These are phyloP conservation scores for Porcisia hertigi DNA, from an alignment of 208 protist species.

Conservation along the genomic window DNA sequence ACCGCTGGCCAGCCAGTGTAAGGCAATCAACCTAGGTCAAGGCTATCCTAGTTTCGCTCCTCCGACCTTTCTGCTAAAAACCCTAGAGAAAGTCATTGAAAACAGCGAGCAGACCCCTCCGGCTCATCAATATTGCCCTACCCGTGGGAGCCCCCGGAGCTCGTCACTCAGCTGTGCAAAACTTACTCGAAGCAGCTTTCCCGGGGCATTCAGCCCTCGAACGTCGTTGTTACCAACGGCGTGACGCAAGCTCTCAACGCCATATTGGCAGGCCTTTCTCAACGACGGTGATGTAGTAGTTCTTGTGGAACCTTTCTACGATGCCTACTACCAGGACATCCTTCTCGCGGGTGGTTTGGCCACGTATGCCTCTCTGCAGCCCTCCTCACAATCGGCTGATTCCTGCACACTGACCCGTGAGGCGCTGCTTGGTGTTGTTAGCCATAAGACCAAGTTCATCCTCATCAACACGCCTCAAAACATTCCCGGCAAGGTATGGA, in stretches of 20 bases:
- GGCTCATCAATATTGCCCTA: constrained; percentile 85
- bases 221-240: constrained; percentile 82
- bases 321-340: constrained; percentile 80
- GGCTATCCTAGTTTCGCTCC: constrained; percentile 89
- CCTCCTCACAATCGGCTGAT: constrained; percentile 36
- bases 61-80: constrained; percentile 70
- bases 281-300: constrained; percentile 93
- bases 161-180: constrained; percentile 63
- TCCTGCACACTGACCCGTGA: constrained; percentile 58
- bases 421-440: constrained; percentile 65
- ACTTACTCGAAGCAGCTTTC: constrained; percentile 65
- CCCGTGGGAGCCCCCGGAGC: constrained; percentile 60
- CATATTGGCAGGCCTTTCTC: constrained; percentile 75
- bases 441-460: constrained; percentile 78
- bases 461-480: constrained; percentile 96
- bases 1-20: constrained; percentile 80
- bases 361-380: constrained; percentile 75
- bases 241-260: constrained; percentile 85
- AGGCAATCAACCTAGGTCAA: constrained; percentile 92
- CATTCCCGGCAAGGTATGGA: constrained; percentile 80
- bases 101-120: constrained; percentile 42
- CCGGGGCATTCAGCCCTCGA: constrained; percentile 48
- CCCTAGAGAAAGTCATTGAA: constrained; percentile 43
- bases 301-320: constrained; percentile 94
- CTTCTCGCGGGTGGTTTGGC: constrained; percentile 68